Percentiles rank a stretch among this genome's conserved stretches.
These are phyloP conservation scores for Marasmius tenuissimus DNA, from an alignment of 1,284 basidiomycete genomes.

Conservation along the genomic window DNA sequence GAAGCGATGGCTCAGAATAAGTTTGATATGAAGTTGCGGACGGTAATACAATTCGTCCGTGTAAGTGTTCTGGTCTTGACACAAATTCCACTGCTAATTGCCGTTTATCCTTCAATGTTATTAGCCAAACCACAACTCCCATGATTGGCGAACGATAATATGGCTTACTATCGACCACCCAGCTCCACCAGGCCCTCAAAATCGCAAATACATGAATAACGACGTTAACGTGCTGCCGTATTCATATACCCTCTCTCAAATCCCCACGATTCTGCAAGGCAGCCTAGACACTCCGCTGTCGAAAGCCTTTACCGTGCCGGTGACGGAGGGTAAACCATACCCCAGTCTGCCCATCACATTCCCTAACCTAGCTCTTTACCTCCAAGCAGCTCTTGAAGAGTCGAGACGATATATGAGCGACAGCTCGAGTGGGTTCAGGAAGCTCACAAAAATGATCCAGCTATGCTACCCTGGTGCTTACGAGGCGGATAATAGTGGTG, in stretches of 20 bases:
- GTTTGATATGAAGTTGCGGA: slow-evolving; percentile 59
- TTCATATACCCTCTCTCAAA: slow-evolving; percentile 61
- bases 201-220: slow-evolving; percentile 50
- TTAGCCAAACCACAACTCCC: slow-evolving; percentile 57
- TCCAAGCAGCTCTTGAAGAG: slow-evolving; percentile 67
- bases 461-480: slow-evolving; percentile 56
- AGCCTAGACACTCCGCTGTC: slow-evolving; percentile 59
- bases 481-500: slow-evolving; percentile 32
- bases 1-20: slow-evolving; percentile 62
- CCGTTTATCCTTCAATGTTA: slow-evolving; percentile 2
- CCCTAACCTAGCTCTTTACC: slow-evolving; percentile 71
- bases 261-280: slow-evolving; percentile 62
- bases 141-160: slow-evolving; percentile 69
- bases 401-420: slow-evolving; percentile 62
- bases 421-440: slow-evolving; percentile 56
- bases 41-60: slow-evolving; percentile 75
- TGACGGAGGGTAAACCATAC: slow-evolving; percentile 54
- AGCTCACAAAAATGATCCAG: slow-evolving; percentile 66
- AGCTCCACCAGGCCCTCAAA: slow-evolving; percentile 44
- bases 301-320: slow-evolving; percentile 70
- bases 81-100: background rate
- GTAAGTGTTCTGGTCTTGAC: slow-evolving; percentile 35
- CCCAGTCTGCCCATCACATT: slow-evolving; percentile 72
- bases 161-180: slow-evolving; percentile 76
- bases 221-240: slow-evolving; percentile 67